Evolutionary conservation across 371 early-diverging fungal genomes (phyloP), one percentile per base, ranked within the genome.

Genomic region (Blakeslea trispora): DNA sequence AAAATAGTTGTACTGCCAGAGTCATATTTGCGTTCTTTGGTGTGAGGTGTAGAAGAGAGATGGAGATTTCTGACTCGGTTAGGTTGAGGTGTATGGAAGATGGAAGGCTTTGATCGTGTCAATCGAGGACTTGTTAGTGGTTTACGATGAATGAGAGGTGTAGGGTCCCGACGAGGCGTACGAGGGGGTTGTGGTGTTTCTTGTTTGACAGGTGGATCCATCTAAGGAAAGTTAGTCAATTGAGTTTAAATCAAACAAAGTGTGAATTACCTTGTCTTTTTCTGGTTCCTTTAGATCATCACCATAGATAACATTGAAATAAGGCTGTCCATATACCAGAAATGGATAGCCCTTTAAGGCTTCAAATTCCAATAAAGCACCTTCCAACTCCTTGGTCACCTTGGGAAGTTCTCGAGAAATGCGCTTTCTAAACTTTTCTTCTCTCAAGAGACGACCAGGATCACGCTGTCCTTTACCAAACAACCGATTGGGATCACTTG

Each of bases 391-490:
- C 32, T 66, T 64, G 32, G 54, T 50, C 48, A 68, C 75, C 56
- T 69, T 73, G 18, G 79, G 79, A 17, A 79, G 51, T 49, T 79
- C 76, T 44, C 69, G 55, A 5, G 69, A 53, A 17, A 79, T 68
- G 24, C 74, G 64, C 31, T 71, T 73, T 37, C 79, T 65, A 50
- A 75, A 75, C 55, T 73, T 72, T 42, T 79, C 79, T 39, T 79
- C 79, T 1, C 76, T 58, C 24, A 79, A 50, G 4, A 79, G 47
- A 22, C 76, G 67, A 8, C 79, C 79, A 22, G 79, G 79, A 63
- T 75, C 79, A 13, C 76, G 66, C 22, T 74, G 70, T 0, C 75
- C 75, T 47, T 71, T 78, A 18, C 74, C 63, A 59, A 79, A 75
- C 22, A 79, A 52, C 5, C 79, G 68, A 45, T 69, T 57, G 2